Evolutionary conservation across 2,329 filamentous ascomycete species (phyloP), one percentile per base, ranked within the genome.

Genomic region (Penicillium sp.): DNA sequence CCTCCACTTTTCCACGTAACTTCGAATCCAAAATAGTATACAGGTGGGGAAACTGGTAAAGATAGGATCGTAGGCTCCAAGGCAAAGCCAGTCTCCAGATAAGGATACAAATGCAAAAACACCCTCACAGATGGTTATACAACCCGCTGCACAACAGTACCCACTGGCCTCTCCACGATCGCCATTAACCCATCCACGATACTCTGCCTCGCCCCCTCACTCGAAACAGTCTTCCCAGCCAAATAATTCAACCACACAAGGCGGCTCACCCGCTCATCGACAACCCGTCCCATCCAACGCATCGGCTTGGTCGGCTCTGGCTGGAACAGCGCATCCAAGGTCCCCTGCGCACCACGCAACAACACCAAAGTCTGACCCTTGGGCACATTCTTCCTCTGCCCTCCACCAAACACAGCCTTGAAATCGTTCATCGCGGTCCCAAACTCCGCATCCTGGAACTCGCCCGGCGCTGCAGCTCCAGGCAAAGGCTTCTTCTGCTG

Each of bases 211-310:
- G 93, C 91, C 2, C 84, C 82, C 75, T 97, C 92, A 65, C 92
- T 96, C 33, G 93, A 93, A 10, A 97, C 93, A 70, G 88, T 92
- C 75, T 87, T 90, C 0, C 95, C 95, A 4, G 87, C 92, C 35
- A 99, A 81, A 77, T 97, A 99, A 68, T 93, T 90, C 73, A 97
- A 79, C 94, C 94, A 98, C 25, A 98, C 80, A 61, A 94, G 79
- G 60, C 91, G 86, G 59, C 90, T 89, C 13, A 99, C 82, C 57
- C 94, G 83, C 80, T 95, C 91, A 72, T 98, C 95, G 0, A 77
- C 70, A 0, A 98, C 87, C 0, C 83, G 80, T 1, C 95, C 95
- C 68, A 98, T 75, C 74, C 75, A 84, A 75, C 80, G 82, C 77
- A 83, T 73, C 38, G 78, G 73, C 42, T 80, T 76, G 63, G 76